Base-by-base conservation (phyloP, 2,329 filamentous ascomycete species). In the Endoconidiophora polonica region DNA sequence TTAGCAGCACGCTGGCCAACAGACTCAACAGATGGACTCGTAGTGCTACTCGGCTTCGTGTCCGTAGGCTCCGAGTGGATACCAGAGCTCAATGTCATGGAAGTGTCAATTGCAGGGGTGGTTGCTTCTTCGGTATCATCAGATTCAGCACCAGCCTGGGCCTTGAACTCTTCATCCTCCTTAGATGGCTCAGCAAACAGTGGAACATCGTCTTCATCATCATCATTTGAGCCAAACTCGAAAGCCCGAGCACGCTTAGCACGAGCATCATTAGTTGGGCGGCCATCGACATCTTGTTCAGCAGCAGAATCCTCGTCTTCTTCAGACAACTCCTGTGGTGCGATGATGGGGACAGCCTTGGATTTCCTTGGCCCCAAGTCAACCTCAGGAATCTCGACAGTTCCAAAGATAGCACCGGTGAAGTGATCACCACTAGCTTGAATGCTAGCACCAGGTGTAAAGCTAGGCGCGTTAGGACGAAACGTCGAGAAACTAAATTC, bases 311-410 rank as follows among this genome's bases (percentile, higher is more conserved):
- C 55, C 59, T 56, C 2, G 56, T 50, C 1, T 62, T 60, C 14
- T 63, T 60, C 2, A 62, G 63, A 50, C 55, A 67, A 62, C 56
- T 69, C 67, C 55, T 65, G 57, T 84, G 83, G 38, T 5, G 72
- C 72, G 7, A 90, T 66, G 55, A 94, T 93, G 0, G 87, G 83
- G 49, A 94, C 75, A 7, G 86, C 86, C 65, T 91, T 95, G 3
- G 81, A 85, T 57, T 77, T 79, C 65, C 83, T 86, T 0, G 66
- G 62, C 5, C 80, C 74, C 58, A 83, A 83, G 24, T 76, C 66
- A 46, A 78, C 72, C 20, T 85, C 79, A 12, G 73, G 70, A 29
- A 83, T 66, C 55, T 77, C 74, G 56, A 88, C 81, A 40, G 79
- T 79, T 45, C 77, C 73, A 60, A 87, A 86, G 57, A 87, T 84